Evolutionary conservation across 495 filamentous ascomycete species (phyloP), one percentile per base, ranked within the genome.

Genomic region (Xylaria cubensis): DNA sequence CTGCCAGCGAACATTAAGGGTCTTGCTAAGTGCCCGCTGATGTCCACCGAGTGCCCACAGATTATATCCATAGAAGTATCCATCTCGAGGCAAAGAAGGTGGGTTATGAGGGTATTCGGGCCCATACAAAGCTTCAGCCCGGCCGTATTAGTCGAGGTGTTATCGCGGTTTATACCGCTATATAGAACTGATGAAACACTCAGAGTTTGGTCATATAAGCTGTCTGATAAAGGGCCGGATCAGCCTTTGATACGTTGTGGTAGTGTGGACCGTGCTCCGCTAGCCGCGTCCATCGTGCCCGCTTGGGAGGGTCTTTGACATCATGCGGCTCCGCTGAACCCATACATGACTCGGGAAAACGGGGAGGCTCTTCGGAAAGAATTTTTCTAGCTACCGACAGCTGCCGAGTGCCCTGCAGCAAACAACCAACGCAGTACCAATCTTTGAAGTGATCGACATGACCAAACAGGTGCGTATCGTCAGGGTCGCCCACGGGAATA

Each of bases 261-360:
- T 24, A 21, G 24, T 21, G 62, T 64, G 69, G 69, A 48, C 39
- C 34, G 59, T 44, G 59, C 62, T 62, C 41, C 56, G 42, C 24
- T 55, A 46, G 69, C 62, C 67, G 50, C 13, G 67, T 48, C 59
- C 12, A 41, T 64, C n/a, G 15, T 66, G 63, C 63, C 69, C 70
- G 48, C 50, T 56, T 67, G 24, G 12, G 34, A 39, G 59, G 50
- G 69, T 36, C 19, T 29, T 41, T 72, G 63, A 72, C 70, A 67
- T 72, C 70, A 72, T 72, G 70, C 62, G 62, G 70, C 70, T 72
- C 70, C 70, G 62, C 70, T 29, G 41, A 32, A 29, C 24, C 48
- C 63, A 53, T 15, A 21, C 59, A 58, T 72, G 70, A 72, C 62
- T 72, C 70, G 63, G 50, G 17, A 67, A 3, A 46, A 61, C 19